Percentiles rank a stretch among this genome's conserved stretches.
Evolutionary conservation across 2,329 filamentous ascomycete genomes (phyloP).

Genomic region (Didymellaceae sp.): DNA sequence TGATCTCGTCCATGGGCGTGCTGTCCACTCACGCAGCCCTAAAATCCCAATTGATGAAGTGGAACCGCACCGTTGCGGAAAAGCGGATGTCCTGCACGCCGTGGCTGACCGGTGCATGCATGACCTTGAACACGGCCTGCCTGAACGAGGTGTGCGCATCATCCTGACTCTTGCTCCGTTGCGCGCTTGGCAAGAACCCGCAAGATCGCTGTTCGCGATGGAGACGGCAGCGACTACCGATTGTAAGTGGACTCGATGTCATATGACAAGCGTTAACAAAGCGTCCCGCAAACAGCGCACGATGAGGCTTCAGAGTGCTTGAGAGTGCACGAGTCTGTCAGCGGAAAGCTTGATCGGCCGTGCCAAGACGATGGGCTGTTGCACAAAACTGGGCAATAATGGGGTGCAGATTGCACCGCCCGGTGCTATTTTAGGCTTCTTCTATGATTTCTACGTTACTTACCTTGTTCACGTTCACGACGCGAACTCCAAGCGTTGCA

Average conservation of each 20-base stretch:
- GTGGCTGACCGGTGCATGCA: constrained; percentile 10
- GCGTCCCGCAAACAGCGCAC: constrained; percentile 7
- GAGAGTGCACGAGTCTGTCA: constrained; percentile 5
- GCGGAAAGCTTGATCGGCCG: constrained; percentile 14
- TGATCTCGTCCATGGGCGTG: not conserved
- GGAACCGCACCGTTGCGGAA: constrained; percentile 6
- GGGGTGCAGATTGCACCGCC: constrained; percentile 7
- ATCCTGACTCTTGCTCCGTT: too few species aligned
- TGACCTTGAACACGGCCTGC: not conserved
- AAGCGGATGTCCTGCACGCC: constrained; percentile 10
- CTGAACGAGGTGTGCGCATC: not conserved
- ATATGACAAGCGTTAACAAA: not conserved
- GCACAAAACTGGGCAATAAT: constrained; percentile 2
- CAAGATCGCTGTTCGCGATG: too few species aligned
- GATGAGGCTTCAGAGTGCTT: constrained; percentile 6
- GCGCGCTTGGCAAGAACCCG: too few species aligned
- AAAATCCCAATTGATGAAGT: constrained; percentile 1
- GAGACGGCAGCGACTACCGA: too few species aligned
- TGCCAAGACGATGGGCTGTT: constrained; percentile 1
- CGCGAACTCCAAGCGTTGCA: too few species aligned
- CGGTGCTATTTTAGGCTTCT: constrained; percentile 1
- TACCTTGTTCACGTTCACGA: too few species aligned
- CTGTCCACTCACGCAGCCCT: constrained; percentile 5
- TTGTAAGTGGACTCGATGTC: too few species aligned
- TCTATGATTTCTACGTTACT: not conserved